phyloP scores from a whole-genome alignment of 2,329 filamentous ascomycete genomes.

The Pseudogymnoascus sp. region DNA sequence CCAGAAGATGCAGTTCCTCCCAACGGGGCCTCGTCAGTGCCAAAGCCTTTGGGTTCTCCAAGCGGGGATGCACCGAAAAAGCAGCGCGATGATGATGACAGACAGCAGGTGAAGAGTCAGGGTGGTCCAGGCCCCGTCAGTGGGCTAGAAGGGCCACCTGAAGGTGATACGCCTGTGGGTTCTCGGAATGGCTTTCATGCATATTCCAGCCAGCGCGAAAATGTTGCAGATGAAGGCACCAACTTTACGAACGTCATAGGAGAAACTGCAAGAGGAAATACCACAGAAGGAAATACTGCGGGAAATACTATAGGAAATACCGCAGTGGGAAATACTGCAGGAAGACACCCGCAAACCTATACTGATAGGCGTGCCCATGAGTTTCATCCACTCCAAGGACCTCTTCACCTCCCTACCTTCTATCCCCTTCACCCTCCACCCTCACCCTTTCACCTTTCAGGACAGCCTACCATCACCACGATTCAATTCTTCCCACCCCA shows the following conservation, averaged over 20 bases:
- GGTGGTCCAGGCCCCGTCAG: not conserved
- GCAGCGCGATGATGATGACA: not conserved
- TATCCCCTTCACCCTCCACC: not conserved
- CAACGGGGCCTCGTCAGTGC: too few species aligned
- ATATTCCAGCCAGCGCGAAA: not conserved
- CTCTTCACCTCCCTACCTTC: not conserved
- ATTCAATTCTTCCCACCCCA: not conserved
- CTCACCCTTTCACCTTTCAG: not conserved
- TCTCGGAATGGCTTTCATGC: not conserved
- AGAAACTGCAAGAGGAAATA: not conserved
- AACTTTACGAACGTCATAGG: not conserved
- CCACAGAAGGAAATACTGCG: too few species aligned
- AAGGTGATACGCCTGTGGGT: not conserved
- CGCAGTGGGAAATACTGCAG: not conserved
- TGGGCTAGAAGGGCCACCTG: not conserved
- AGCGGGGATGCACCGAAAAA: not conserved
- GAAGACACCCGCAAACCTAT: not conserved
- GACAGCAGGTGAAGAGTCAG: not conserved
- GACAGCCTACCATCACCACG: not conserved
- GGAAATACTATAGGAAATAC: not conserved
- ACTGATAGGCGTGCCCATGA: not conserved
- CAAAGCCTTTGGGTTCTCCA: not conserved
- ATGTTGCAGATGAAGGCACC: not conserved
- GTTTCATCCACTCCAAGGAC: not conserved
- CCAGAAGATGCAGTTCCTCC: not conserved